Percentiles rank a stretch among this genome's conserved stretches.
These are phyloP conservation scores for Scedosporium apiospermum DNA, from an alignment of 2,329 filamentous ascomycete species.

Conservation along the genomic window DNA sequence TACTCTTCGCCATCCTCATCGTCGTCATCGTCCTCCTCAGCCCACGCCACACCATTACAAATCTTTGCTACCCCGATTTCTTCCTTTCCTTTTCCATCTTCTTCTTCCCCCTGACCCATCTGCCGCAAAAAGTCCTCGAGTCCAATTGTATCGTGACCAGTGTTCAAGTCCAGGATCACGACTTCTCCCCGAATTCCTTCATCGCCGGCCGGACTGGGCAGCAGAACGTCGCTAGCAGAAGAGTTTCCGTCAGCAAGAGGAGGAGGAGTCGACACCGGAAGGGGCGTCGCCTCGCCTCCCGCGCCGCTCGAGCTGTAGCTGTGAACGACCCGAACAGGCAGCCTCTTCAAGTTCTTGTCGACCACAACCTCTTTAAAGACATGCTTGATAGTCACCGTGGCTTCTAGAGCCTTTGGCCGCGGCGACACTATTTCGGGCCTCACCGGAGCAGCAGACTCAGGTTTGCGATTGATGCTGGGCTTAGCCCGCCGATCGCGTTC, in stretches of 20 bases:
- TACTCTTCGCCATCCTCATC: background rate
- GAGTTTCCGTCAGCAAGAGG: too few relatives aligned
- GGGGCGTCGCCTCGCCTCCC: background rate
- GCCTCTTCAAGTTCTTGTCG: background rate
- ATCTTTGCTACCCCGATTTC: background rate
- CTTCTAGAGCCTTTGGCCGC: background rate
- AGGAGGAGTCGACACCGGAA: background rate
- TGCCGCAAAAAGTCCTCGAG: background rate
- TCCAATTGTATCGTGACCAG: background rate
- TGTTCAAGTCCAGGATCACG: background rate
- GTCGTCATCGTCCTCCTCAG: background rate
- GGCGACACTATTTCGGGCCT: background rate
- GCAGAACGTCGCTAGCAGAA: too few relatives aligned
- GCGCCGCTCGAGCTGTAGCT: background rate
- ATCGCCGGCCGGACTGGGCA: background rate
- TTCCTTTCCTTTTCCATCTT: background rate
- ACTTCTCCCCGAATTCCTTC: background rate
- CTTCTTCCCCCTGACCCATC: background rate
- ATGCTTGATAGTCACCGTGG: background rate
- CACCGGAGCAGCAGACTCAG: too few relatives aligned
- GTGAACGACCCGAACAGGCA: background rate
- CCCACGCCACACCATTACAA: too few relatives aligned
- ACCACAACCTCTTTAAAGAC: background rate
- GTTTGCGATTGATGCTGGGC: too few relatives aligned
- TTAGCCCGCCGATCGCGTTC: too few relatives aligned